These are phyloP conservation scores for Volutella citrinella DNA, from an alignment of 2,329 filamentous ascomycete genomes.

Conservation along the genomic window DNA sequence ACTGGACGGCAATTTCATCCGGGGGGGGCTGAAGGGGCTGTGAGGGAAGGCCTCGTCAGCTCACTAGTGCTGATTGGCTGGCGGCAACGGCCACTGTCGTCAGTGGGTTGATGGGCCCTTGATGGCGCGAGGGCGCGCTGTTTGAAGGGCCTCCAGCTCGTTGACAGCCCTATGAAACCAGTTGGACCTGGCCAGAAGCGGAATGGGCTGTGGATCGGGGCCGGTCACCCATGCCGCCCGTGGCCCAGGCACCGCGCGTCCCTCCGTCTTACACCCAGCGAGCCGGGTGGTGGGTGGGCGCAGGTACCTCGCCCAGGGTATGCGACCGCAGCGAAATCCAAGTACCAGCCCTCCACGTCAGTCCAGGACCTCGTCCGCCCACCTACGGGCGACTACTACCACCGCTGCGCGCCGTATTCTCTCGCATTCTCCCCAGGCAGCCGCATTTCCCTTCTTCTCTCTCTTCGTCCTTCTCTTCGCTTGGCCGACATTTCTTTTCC, in stretches of 20 bases:
- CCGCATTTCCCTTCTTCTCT: conserved; percentile 1
- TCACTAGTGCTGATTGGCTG: conserved; percentile 27
- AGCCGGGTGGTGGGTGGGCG: too few species aligned
- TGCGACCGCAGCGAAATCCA: too few species aligned
- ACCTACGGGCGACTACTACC: too few species aligned
- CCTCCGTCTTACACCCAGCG: too few species aligned
- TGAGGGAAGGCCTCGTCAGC: conserved; percentile 34
- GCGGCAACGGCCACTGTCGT: not conserved
- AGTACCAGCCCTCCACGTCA: too few species aligned
- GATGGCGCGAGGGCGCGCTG: conserved; percentile 15
- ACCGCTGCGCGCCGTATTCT: conserved; percentile 1
- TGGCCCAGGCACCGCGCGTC: conserved; percentile 12
- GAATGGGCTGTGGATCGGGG: too few species aligned
- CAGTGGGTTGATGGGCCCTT: conserved; percentile 12
- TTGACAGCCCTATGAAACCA: too few species aligned
- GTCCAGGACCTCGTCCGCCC: too few species aligned
- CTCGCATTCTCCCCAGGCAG: conserved; percentile 4
- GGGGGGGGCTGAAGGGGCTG: conserved; percentile 8
- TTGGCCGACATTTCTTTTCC: not conserved
- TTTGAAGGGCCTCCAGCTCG: not conserved
- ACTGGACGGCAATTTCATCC: too few species aligned
- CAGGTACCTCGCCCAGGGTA: conserved; percentile 4
- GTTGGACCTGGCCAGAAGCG: too few species aligned
- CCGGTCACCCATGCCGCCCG: not conserved
- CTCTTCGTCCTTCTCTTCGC: not conserved